A percentile compares a stretch with the other conserved stretches of the same genome.
These are phyloP conservation scores for Pseudomonodictys pantanalensis DNA, from an alignment of 495 filamentous ascomycete genomes.

Conservation along the genomic window DNA sequence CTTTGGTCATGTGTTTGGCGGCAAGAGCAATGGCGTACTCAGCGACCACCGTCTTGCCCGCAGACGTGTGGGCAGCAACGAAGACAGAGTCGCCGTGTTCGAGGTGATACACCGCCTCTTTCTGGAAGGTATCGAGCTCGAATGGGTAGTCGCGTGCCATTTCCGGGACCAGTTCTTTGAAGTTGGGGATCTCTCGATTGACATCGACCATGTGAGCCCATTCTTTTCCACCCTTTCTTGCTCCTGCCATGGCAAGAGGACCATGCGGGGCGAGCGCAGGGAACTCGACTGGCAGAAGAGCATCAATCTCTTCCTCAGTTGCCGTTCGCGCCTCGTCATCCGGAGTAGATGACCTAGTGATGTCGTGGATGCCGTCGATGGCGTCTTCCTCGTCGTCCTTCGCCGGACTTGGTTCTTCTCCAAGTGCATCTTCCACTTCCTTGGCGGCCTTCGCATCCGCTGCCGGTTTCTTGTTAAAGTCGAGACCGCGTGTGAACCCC, in stretches of 20 bases:
- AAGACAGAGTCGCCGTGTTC: conserved; percentile 97
- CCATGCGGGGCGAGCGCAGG: conserved; percentile 84
- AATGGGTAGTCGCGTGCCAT: conserved; percentile 97
- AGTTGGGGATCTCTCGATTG: conserved; percentile 85
- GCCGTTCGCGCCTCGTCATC: conserved; percentile 43
- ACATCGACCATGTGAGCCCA: conserved; percentile 99
- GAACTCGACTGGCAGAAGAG: conserved; percentile 87
- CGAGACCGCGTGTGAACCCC: conserved; percentile 75
- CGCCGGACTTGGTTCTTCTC: conserved; percentile 58
- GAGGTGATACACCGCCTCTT: conserved; percentile 95
- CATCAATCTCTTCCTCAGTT: conserved; percentile 80
- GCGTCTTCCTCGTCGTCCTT: conserved; percentile 47
- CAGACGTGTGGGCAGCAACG: conserved; percentile 97
- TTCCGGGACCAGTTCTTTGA: conserved; percentile 86
- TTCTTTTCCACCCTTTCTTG: conserved; percentile 73
- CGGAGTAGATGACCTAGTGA: conserved; percentile 12
- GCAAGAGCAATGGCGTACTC: conserved; percentile 97
- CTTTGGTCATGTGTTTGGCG: conserved; percentile 97
- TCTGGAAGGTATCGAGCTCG: conserved; percentile 96
- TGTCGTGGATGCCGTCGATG: conserved; percentile 32
- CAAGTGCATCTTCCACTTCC: conserved; percentile 71
- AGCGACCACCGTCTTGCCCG: conserved; percentile 96
- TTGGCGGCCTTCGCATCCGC: conserved; percentile 58
- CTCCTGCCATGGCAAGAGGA: conserved; percentile 65
- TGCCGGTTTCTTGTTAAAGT: conserved; percentile 62